Evolutionary conservation across 129 eudicot genomes (phyloP).

Genomic region (Centella asiatica): DNA sequence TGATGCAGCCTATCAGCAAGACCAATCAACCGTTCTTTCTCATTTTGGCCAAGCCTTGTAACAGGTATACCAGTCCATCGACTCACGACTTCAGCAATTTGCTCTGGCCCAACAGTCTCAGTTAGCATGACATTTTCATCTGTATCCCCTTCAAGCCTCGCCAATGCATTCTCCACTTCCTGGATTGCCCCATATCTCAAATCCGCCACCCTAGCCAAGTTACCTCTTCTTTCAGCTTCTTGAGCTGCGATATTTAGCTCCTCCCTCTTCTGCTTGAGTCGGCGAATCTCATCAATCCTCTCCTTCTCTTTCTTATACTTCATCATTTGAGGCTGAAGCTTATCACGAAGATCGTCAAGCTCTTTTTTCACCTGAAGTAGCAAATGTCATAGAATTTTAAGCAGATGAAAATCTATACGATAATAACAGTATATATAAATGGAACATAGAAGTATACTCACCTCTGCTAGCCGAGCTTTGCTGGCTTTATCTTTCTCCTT

Average conservation of each 20-base stretch:
- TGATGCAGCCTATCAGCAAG: conserved; percentile 68
- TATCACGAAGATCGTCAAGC: conserved; percentile 77
- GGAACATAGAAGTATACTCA: conserved; percentile 14
- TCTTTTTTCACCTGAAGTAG: conserved; percentile 48
- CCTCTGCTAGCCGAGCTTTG: conserved; percentile 81
- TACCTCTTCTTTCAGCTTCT: conserved; percentile 88
- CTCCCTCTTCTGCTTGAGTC: conserved; percentile 70
- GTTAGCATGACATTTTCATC: conserved; percentile 63
- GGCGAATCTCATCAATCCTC: conserved; percentile 73
- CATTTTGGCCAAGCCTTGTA: conserved; percentile 81
- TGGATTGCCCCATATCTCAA: conserved; percentile 81
- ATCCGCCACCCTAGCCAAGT: conserved; percentile 86
- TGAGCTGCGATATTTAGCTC: conserved; percentile 56
- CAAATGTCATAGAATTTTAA: neutral
- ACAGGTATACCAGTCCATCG: conserved; percentile 99
- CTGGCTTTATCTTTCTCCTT: conserved; percentile 97
- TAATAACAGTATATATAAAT: no score
- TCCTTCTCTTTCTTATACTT: conserved; percentile 81
- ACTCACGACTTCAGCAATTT: conserved; percentile 93
- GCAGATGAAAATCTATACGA: no score
- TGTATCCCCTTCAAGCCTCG: conserved; percentile 54
- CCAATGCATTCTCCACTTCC: conserved; percentile 75
- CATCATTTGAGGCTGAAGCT: conserved; percentile 80
- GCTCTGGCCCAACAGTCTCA: conserved; percentile 92
- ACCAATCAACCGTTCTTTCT: conserved; percentile 74